Conservation (phyloP, 257 asterid species). For the Plantago major region DNA sequence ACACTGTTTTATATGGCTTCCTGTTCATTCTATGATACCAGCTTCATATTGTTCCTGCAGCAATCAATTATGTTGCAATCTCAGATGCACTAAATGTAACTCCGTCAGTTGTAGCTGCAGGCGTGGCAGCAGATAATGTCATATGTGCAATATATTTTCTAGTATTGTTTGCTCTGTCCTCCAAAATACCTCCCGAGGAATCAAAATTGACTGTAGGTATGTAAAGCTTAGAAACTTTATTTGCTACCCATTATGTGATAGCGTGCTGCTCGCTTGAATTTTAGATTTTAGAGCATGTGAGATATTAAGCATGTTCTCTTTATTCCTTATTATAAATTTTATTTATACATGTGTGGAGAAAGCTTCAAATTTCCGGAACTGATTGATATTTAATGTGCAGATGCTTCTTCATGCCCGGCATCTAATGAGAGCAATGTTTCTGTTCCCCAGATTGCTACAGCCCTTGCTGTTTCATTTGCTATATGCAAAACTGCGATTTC, state of each 20-base stretch:
- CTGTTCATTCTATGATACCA: constrained; percentile 12
- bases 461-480: constrained; percentile 62
- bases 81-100: constrained; percentile 69
- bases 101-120: constrained; percentile 77
- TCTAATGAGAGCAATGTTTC: constrained; percentile 43
- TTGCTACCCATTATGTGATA: not conserved
- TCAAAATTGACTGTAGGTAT: constrained; percentile 36
- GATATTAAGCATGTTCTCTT: too few relatives aligned
- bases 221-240: constrained; percentile 7
- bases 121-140: constrained; percentile 91
- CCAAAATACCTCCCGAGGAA: constrained; percentile 69
- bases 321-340: not conserved
- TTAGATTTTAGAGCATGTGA: too few relatives aligned
- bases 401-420: constrained; percentile 32
- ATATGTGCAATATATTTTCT: constrained; percentile 68
- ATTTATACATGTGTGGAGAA: not conserved
- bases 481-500: constrained; percentile 59
- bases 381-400: constrained; percentile 19
- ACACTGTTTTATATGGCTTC: not conserved
- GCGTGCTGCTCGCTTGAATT: too few relatives aligned
- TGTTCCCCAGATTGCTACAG: constrained; percentile 52
- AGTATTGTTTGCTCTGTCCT: constrained; percentile 61
- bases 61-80: constrained; percentile 79
- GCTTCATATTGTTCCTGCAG: constrained; percentile 38
- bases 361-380: not conserved